phyloP scores from a whole-genome alignment of 345 rosid genomes.

The Luvunga scandens region DNA sequence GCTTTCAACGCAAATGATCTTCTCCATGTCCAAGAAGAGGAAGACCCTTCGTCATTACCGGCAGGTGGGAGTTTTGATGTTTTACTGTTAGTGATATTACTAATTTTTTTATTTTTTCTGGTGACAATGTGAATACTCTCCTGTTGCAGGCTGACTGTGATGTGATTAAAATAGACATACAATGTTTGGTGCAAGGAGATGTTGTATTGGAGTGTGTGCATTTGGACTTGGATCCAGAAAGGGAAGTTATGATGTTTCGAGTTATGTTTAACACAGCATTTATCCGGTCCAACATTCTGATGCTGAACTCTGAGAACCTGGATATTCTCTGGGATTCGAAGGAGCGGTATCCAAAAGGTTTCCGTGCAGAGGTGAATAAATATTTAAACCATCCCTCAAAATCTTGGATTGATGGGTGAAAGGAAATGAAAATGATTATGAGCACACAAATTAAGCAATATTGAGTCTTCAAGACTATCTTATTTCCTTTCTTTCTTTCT shows the following conservation, averaged over 20 bases:
- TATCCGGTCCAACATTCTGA: constrained; percentile 95
- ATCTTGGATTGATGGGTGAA: constrained; percentile 7
- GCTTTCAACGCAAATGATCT: constrained; percentile 88
- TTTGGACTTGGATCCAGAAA: constrained; percentile 82
- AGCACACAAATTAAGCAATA: not conserved
- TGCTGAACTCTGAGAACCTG: constrained; percentile 89
- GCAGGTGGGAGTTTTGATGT: constrained; percentile 51
- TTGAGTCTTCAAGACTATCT: not conserved
- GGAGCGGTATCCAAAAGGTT: constrained; percentile 90
- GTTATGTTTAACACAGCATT: constrained; percentile 96
- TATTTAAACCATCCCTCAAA: constrained; percentile 3
- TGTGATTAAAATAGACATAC: constrained; percentile 93
- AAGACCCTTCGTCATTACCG: constrained; percentile 72
- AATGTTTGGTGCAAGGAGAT: constrained; percentile 97
- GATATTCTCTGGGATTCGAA: constrained; percentile 97
- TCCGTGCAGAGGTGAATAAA: constrained; percentile 77
- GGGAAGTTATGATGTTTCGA: constrained; percentile 99
- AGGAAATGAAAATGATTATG: not conserved
- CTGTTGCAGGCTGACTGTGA: constrained; percentile 83
- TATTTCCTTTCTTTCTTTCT: not conserved
- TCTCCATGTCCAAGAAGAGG: constrained; percentile 72
- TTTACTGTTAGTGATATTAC: not conserved
- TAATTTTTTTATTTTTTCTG: constrained; percentile 13
- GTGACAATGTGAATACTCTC: constrained; percentile 15
- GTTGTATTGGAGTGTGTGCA: constrained; percentile 96